Evolutionary conservation across 164 flowering plant genomes (phyloP).

Genomic region (Annona squamosa): DNA sequence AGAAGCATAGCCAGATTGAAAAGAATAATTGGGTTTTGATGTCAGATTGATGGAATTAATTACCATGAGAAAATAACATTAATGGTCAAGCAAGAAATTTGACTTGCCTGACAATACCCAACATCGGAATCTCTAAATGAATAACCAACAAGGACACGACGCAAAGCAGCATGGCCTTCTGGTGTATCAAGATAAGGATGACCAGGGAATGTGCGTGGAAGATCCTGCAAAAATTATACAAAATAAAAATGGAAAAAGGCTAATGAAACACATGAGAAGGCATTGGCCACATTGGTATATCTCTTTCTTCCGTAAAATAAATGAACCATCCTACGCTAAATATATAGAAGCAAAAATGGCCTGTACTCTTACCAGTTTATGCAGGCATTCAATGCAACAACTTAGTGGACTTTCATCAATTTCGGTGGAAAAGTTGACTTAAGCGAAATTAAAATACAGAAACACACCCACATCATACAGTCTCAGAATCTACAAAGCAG

Average conservation of each 20-base stretch:
- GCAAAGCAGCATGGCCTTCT: conserved; percentile 84
- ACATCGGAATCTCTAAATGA: conserved; percentile 96
- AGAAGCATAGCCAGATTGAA: not conserved
- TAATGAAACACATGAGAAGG: not conserved
- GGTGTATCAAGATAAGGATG: conserved; percentile 95
- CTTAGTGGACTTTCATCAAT: not conserved
- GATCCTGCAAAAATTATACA: conserved; percentile 46
- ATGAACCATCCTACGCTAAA: not conserved
- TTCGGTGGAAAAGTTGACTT: not conserved
- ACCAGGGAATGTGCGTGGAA: conserved; percentile 93
- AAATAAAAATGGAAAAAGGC: conserved; percentile 3
- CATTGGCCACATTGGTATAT: not conserved
- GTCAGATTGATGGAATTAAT: not conserved
- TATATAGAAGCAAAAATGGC: not conserved
- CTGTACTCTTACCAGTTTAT: not conserved
- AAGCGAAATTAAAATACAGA: no score
- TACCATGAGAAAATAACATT: not conserved
- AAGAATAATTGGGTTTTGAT: not conserved
- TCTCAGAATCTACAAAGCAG: not conserved
- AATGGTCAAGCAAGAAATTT: not conserved
- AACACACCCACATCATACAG: not conserved
- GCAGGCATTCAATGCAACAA: not conserved
- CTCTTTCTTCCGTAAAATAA: not conserved
- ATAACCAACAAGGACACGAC: conserved; percentile 91
- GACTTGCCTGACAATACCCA: conserved; percentile 85